phyloP scores from a whole-genome alignment of 345 rosid species.

The Salix arbutifolia region DNA sequence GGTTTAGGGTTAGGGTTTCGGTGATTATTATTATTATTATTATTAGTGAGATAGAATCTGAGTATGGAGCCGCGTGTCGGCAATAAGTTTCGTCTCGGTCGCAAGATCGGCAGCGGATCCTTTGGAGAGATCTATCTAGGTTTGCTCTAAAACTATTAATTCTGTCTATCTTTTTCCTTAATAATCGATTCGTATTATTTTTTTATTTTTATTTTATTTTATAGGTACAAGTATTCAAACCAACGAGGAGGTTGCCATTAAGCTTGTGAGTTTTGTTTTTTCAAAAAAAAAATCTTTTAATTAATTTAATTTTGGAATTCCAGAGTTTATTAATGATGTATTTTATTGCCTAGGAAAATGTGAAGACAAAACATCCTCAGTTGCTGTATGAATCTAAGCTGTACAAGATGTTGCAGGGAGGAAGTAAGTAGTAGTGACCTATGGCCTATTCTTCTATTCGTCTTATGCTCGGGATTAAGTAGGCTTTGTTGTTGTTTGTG shows the following conservation, averaged over 20 bases:
- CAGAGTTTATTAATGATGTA: not conserved
- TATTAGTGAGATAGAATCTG: not conserved
- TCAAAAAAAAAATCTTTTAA: not conserved
- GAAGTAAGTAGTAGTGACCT: slow-evolving; percentile 45
- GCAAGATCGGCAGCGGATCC: slow-evolving; percentile 98
- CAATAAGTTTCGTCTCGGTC: slow-evolving; percentile 82
- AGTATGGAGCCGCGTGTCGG: slow-evolving; percentile 81
- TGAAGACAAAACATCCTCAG: slow-evolving; percentile 92
- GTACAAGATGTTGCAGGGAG: slow-evolving; percentile 87
- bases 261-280: slow-evolving; percentile 60
- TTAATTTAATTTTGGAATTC: too few species aligned
- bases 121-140: slow-evolving; percentile 99
- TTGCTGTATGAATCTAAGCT: slow-evolving; percentile 78
- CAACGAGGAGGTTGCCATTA: slow-evolving; percentile 92
- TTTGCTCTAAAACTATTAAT: slow-evolving; percentile 14
- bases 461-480: not conserved
- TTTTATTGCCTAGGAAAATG: slow-evolving; percentile 55
- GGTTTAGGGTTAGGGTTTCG: not conserved
- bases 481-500: not conserved
- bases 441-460: too few species aligned
- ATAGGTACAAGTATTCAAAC: slow-evolving; percentile 80
- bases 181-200: not conserved
- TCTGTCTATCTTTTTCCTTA: not conserved
- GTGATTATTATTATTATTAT: not conserved
- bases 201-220: not conserved